Evolutionary conservation across 225 moss, liverwort and hornwort genomes (phyloP).

Genomic region (Rhytidiadelphus loreus): DNA sequence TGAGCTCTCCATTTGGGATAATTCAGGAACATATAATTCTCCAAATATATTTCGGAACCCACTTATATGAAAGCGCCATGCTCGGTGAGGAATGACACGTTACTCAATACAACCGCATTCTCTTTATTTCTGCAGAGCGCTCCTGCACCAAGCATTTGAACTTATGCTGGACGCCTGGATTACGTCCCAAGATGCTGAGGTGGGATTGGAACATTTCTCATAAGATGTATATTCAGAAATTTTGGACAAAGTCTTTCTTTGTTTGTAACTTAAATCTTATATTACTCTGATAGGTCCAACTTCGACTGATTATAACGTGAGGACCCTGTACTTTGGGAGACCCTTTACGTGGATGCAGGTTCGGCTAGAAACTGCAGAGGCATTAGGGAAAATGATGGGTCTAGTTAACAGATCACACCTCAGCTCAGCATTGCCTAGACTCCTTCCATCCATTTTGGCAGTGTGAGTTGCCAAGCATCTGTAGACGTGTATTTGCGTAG

Average conservation of each 20-base stretch:
- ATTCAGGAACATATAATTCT: neutral
- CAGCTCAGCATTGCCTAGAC: constrained; percentile 61
- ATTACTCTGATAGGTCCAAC: neutral
- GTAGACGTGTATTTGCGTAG: neutral
- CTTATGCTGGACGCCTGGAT: constrained; percentile 78
- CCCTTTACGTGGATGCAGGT: constrained; percentile 34
- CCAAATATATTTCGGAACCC: neutral
- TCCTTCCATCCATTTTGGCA: constrained; percentile 76
- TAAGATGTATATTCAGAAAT: neutral
- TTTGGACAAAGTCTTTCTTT: neutral
- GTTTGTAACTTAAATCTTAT: neutral
- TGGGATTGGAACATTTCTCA: constrained; percentile 4
- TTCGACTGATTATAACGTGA: neutral
- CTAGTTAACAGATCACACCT: constrained; percentile 59
- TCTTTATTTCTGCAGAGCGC: constrained; percentile 42
- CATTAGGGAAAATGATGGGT: constrained; percentile 70
- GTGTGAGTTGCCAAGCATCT: constrained; percentile 36
- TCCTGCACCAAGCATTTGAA: constrained; percentile 82
- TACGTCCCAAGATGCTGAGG: constrained; percentile 46
- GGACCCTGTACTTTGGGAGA: neutral
- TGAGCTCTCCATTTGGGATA: neutral
- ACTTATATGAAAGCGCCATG: neutral
- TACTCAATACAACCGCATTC: neutral
- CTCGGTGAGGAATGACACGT: neutral
- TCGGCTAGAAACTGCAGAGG: constrained; percentile 66